Evolutionary conservation across 306 rosid species (phyloP).

Genomic region (Sophora flavescens): DNA sequence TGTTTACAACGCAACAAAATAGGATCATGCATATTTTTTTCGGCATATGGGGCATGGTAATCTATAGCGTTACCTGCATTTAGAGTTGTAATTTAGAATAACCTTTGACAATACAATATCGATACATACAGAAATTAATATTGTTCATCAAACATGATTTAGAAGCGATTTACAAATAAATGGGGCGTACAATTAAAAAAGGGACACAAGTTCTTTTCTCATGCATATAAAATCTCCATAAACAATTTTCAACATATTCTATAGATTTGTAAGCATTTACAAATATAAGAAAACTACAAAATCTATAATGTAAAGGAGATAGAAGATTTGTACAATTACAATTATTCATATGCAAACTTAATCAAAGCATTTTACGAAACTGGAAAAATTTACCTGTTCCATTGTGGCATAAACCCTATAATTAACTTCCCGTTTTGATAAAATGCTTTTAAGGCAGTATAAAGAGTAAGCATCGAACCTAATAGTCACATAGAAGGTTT

Average conservation of each 20-base stretch:
- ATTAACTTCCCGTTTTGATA: no score
- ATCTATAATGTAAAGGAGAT: background rate
- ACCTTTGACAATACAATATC: background rate
- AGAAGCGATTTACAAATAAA: background rate
- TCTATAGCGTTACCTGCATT: constrained; percentile 85
- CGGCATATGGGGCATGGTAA: constrained; percentile 97
- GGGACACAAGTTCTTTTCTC: background rate
- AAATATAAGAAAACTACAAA: constrained; percentile 24
- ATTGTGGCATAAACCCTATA: constrained; percentile 82
- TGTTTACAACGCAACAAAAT: constrained; percentile 85
- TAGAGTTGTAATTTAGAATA: constrained; percentile 40
- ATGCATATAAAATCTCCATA: constrained; percentile 2
- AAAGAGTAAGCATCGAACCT: constrained; percentile 76
- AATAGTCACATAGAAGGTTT: constrained; percentile 37
- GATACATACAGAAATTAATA: background rate
- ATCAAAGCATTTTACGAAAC: constrained; percentile 29
- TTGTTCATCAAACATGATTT: background rate
- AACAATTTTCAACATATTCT: constrained; percentile 17
- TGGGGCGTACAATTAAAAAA: background rate
- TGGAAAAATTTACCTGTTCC: constrained; percentile 71
- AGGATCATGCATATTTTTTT: constrained; percentile 90
- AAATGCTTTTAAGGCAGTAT: constrained; percentile 73
- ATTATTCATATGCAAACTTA: constrained; percentile 22
- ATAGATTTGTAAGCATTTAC: background rate
- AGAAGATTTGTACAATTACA: constrained; percentile 18